Evolutionary conservation across 305 asterid species (phyloP), one percentile per base, ranked within the genome.

Genomic region (Lippia alba): DNA sequence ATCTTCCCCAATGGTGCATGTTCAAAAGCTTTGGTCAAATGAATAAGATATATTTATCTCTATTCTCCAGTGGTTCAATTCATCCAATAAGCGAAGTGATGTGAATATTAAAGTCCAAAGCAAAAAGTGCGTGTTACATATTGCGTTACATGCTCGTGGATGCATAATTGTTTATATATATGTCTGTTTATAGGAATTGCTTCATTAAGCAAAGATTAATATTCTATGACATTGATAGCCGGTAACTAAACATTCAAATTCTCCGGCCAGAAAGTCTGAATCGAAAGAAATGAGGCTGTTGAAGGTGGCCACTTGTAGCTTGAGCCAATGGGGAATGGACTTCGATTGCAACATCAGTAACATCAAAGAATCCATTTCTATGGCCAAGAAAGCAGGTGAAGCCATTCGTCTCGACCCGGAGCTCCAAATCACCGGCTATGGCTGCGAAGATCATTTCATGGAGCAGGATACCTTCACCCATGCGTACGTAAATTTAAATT

Each of bases 281-380:
- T 14, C 1, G 18, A 33, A 18, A 69, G 78, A 82, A 7, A 85
- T 87, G 94, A 87, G 94, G 76, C 39, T 87, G 66, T 19, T 85
- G 85, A 89, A 82, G 66, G 90, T 91, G 39, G 96, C 96, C 2
- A 91, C 91, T 24, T 91, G 91, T 64, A 88, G 84, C 85, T 72
- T 91, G 83, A 88, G 88, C 41, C 96, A 90, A 79, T 88, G 97
- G 96, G 89, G 96, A 12, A 90, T 90, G 97, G 97, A 90, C 40
- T 88, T 90, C 61, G 97, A 90, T 59, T 79, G 82, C 69, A 90
- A 90, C 80, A 49, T 88, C 67, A 85, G 72, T 32, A 82, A 90
- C 75, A 86, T 88, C 30, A 86, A 90, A 80, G 84, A 85, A 72
- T 88, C 97, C 1, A 78, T 88, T 56, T 16, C 63, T 17, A 72